Conservation (phyloP, 139 green algal species). For the Chlamydomonas incerta region DNA sequence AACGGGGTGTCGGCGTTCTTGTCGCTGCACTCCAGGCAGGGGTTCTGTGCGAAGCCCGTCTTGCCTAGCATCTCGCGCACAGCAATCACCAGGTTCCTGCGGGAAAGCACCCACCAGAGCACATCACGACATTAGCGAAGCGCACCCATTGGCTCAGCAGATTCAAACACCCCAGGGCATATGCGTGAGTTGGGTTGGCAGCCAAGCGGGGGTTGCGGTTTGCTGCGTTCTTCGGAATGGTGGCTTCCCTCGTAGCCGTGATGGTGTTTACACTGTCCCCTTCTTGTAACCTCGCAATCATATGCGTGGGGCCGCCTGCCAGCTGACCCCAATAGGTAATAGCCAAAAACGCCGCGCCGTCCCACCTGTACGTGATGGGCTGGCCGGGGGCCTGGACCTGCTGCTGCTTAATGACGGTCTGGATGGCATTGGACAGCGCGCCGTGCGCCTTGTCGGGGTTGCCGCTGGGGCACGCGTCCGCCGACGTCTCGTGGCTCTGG, state of each 20-base stretch:
- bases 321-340: no score
- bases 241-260: no score
- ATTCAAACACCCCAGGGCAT: no score
- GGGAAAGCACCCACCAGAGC: neutral
- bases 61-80: conserved; percentile 62
- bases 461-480: conserved; percentile 73
- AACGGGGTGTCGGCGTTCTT: conserved; percentile 64
- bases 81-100: conserved; percentile 61
- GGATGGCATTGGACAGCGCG: conserved; percentile 72
- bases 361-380: conserved; percentile 58
- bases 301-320: no score
- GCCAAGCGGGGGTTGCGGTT: no score
- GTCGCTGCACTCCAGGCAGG: conserved; percentile 73
- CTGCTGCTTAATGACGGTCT: conserved; percentile 58
- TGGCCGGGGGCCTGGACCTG: conserved; percentile 48
- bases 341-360: neutral
- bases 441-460: conserved; percentile 68
- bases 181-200: no score
- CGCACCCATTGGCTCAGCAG: no score
- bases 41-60: conserved; percentile 69
- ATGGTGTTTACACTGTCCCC: no score
- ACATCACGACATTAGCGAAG: no score
- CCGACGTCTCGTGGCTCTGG: conserved; percentile 71
- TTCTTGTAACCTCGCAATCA: no score
- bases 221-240: no score